Base-by-base conservation (phyloP, 1,284 basidiomycete species). In the Coniophora puteana region DNA sequence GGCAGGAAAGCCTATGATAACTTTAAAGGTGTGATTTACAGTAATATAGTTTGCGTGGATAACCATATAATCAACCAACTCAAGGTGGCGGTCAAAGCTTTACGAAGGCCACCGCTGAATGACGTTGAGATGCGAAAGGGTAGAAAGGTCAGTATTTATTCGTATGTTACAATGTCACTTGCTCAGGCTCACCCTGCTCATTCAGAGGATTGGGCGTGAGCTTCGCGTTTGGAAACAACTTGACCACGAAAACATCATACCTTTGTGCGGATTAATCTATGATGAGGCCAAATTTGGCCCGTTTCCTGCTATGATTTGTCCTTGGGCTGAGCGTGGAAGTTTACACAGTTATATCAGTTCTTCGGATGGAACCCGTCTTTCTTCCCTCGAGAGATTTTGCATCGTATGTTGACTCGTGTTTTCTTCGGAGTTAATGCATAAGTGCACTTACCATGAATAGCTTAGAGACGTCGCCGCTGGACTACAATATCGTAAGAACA, bases 201-300 rank as follows among this genome's bases (percentile, higher is more conserved):
- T n/a, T 22, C 29, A 61, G 58, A 51, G 57, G 20, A 52, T 57
- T 30, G 50, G 52, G 20, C 50, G 55, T 10, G 58, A 59, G 38
- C 50, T 61, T 21, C 27, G 40, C 12, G 37, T 61, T 6, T 57
- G 55, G 55, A 20, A 48, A 11, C 42, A 21, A 7, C 56, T 57
- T 6, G 43, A 49, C 4, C 58, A 57, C 29, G 29, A 11, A 21
- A 61, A 55, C 10, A 25, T 55, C 6, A 20, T 57, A 24, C 56
- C 55, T 14, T 37, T 57, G 1, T 59, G 57, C 5, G 56, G 55
- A 21, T 57, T 40, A 16, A 57, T 54, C 25, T 31, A 2, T 1
- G 44, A 35, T 17, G n/a, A n/a, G n/a, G n/a, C n/a, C n/a, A n/a
- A n/a, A n/a, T 61, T 55, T 21, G 55, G 58, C 1, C 45, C 44